Evolutionary conservation across 768 basidiomycete genomes (phyloP).

Genomic region (Mycena leptocephala): DNA sequence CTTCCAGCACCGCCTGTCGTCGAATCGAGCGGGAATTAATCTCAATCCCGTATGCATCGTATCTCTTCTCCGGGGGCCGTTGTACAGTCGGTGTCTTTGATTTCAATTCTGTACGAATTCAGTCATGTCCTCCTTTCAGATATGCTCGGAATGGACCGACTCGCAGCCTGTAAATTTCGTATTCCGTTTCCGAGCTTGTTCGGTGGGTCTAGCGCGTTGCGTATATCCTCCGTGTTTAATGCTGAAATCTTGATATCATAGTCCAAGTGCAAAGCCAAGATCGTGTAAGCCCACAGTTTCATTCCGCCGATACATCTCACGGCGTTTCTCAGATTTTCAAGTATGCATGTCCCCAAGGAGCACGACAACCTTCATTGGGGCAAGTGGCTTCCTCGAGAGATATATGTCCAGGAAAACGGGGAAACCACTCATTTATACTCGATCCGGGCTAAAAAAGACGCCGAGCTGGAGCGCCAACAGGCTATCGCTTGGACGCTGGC

Average conservation of each 20-base stretch:
- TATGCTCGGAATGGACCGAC: constrained; percentile 12
- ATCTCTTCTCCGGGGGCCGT: neutral
- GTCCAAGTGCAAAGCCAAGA: neutral
- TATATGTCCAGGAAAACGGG: neutral
- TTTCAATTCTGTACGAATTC: neutral
- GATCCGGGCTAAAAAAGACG: neutral
- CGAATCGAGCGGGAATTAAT: constrained; percentile 1
- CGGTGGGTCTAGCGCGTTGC: too few relatives aligned
- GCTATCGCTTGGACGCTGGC: neutral
- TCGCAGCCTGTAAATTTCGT: neutral
- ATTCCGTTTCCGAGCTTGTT: neutral
- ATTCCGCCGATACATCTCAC: neutral
- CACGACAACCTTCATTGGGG: neutral
- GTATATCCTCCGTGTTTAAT: too few relatives aligned
- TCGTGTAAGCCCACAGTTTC: neutral
- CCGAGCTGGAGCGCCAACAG: neutral
- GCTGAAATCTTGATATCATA: neutral
- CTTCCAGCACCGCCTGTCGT: neutral
- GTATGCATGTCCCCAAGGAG: neutral
- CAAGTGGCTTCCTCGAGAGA: neutral
- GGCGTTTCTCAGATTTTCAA: neutral
- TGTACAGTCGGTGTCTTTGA: neutral
- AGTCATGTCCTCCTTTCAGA: neutral
- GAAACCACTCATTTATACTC: neutral
- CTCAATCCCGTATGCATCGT: neutral